These are phyloP conservation scores for Phytophthora vignae DNA, from an alignment of 352 stramenopile genomes.

Conservation along the genomic window DNA sequence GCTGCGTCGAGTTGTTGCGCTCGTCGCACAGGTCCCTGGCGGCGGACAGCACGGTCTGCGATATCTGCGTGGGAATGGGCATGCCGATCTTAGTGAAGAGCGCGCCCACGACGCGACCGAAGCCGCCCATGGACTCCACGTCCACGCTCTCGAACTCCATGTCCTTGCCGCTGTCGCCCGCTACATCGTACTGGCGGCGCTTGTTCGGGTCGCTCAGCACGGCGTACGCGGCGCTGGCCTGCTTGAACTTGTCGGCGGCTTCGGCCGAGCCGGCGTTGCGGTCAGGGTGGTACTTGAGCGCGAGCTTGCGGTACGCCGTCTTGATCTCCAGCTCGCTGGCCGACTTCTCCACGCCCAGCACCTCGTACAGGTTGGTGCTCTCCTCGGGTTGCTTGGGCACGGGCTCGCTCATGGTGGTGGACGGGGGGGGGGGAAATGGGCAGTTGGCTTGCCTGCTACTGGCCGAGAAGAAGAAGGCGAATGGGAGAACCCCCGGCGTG, in stretches of 20 bases:
- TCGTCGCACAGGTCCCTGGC: slow-evolving; percentile 81
- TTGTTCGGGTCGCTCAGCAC: slow-evolving; percentile 90
- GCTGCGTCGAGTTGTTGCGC: slow-evolving; percentile 70
- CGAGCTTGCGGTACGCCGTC: slow-evolving; percentile 88
- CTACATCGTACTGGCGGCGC: slow-evolving; percentile 86
- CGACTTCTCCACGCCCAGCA: slow-evolving; percentile 91
- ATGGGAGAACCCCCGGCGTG: not conserved
- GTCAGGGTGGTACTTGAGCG: slow-evolving; percentile 92
- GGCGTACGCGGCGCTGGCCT: slow-evolving; percentile 86
- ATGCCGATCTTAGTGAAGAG: slow-evolving; percentile 92
- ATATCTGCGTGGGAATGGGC: slow-evolving; percentile 90
- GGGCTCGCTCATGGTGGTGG: slow-evolving; percentile 57
- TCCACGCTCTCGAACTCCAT: slow-evolving; percentile 86
- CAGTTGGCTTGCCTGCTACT: slow-evolving; percentile 1
- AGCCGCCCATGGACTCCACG: slow-evolving; percentile 85
- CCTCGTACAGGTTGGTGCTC: slow-evolving; percentile 82
- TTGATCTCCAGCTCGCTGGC: slow-evolving; percentile 93
- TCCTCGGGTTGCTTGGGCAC: slow-evolving; percentile 64
- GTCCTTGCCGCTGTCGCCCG: slow-evolving; percentile 74
- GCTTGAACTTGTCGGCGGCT: slow-evolving; percentile 87
- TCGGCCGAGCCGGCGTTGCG: slow-evolving; percentile 84
- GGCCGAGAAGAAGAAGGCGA: slow-evolving; percentile 31
- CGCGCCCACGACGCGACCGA: slow-evolving; percentile 83
- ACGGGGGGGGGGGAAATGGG: not conserved
- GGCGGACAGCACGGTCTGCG: slow-evolving; percentile 81